These are phyloP conservation scores for Ogataea degrootiae DNA, from an alignment of 805 yeast genomes.

Conservation along the genomic window DNA sequence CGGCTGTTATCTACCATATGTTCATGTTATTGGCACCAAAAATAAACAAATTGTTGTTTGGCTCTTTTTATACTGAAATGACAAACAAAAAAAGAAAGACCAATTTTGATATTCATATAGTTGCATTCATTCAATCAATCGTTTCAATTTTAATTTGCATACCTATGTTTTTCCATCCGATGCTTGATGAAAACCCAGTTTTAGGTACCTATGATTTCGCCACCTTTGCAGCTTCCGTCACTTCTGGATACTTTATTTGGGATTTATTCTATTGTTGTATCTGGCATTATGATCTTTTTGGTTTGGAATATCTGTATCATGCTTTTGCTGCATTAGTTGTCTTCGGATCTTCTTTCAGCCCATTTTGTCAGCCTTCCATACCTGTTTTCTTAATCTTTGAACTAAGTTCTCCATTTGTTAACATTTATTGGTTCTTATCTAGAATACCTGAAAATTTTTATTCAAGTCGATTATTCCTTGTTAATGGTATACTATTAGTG, in stretches of 20 bases:
- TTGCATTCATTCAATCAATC: conserved; percentile 79
- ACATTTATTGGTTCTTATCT: conserved; percentile 85
- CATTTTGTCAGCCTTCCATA: conserved; percentile 76
- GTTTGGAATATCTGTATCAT: conserved; percentile 76
- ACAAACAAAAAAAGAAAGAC: conserved; percentile 41
- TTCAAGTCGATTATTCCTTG: conserved; percentile 44
- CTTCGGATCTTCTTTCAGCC: conserved; percentile 57
- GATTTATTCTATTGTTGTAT: conserved; percentile 67
- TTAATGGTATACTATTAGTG: conserved; percentile 73
- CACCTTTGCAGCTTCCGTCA: conserved; percentile 66
- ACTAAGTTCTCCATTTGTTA: conserved; percentile 90
- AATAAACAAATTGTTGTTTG: conserved; percentile 45
- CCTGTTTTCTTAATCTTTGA: conserved; percentile 84
- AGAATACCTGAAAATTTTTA: conserved; percentile 67
- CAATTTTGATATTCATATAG: conserved; percentile 88
- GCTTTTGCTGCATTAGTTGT: conserved; percentile 79
- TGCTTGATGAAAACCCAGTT: conserved; percentile 45
- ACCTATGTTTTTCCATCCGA: conserved; percentile 61
- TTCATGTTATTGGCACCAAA: conserved; percentile 50
- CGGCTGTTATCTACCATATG: conserved; percentile 56
- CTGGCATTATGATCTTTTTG: conserved; percentile 61
- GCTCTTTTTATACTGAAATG: conserved; percentile 48
- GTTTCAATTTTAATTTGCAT: conserved; percentile 53
- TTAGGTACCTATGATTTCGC: conserved; percentile 73
- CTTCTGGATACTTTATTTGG: conserved; percentile 90